Percentiles rank a stretch among this genome's conserved stretches.
These are phyloP conservation scores for Penicillium decumbens DNA, from an alignment of 2,329 filamentous ascomycete species.

Conservation along the genomic window DNA sequence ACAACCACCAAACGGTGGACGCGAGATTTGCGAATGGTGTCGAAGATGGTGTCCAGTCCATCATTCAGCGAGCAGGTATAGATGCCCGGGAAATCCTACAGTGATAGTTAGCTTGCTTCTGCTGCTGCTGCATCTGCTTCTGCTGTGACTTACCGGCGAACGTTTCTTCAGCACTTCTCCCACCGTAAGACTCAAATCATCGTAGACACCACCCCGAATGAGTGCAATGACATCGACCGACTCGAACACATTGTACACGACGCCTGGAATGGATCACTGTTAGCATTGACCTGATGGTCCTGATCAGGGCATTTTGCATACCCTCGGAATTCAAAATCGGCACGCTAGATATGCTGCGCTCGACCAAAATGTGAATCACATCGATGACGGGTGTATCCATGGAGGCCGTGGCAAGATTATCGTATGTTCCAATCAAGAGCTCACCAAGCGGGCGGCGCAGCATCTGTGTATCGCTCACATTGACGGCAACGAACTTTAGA, in stretches of 20 bases:
- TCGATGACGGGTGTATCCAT: conserved; percentile 93
- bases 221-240: conserved; percentile 94
- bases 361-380: conserved; percentile 88
- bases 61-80: conserved; percentile 93
- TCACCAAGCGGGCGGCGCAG: conserved; percentile 83
- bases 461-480: conserved; percentile 80
- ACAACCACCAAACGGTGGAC: conserved; percentile 92
- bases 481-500: conserved; percentile 97
- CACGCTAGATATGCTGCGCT: conserved; percentile 88
- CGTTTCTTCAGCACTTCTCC: conserved; percentile 85
- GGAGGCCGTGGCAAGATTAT: conserved; percentile 69
- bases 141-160: conserved; percentile 56
- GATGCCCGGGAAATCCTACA: conserved; percentile 82
- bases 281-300: neutral
- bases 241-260: conserved; percentile 92
- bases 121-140: too few species aligned
- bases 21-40: conserved; percentile 89
- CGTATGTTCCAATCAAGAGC: conserved; percentile 79
- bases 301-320: conserved; percentile 25
- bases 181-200: conserved; percentile 78
- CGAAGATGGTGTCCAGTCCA: conserved; percentile 89
- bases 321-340: conserved; percentile 80
- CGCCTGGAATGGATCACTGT: conserved; percentile 41
- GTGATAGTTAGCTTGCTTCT: conserved; percentile 2
- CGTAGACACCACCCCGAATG: conserved; percentile 89